Base-by-base conservation (phyloP, 2,329 filamentous ascomycete species). In the Pezicula carpinea region DNA sequence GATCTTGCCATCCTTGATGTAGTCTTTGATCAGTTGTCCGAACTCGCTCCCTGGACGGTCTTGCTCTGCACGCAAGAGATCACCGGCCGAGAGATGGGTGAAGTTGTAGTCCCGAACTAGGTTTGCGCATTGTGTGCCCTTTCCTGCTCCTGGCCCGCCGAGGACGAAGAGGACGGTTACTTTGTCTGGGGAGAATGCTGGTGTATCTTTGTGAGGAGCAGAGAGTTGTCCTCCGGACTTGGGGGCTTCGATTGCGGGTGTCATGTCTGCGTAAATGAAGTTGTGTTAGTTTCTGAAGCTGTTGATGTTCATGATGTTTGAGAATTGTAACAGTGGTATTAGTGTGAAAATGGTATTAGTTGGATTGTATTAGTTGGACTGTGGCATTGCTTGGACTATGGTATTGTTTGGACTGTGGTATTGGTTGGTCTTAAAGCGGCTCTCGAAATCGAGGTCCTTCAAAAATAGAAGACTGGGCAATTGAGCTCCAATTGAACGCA, bases 121-220 rank as follows among this genome's bases (percentile, higher is more conserved):
- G 55, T 88, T 87, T 57, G 82, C 80, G 75, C 92, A 97, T 70
- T 99, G 92, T 3, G 93, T 99, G 60, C 93, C 93, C 69, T 99
- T 99, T 61, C 93, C 93, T 53, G 91, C 89, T 55, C 93, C 93
- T 13, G 93, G 93, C 2, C 93, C 93, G 67, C 92, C 92, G 52
- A 99, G 89, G 53, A 97, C 89, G 74, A 96, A 97, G 68, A 99
- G 74, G 49, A 97, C 91, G n/a, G 89, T 93, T 26, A 95, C 88
- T 50, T 90, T 76, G 47, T 80, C 63, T 42, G 85, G 72, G 49
- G 80, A 83, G 77, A 95, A 96, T 62, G 82, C 81, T 4, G 91
- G 85, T 6, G 64, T 67, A 43, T 54, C 64, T 66, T 84, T 85
- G 53, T 71, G 65, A 23, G 77, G 74, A 54, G 73, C 69, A 51